A percentile compares a stretch with the other conserved stretches of the same genome.
phyloP scores from a whole-genome alignment of 495 filamentous ascomycete species.

The Neurospora terricola region DNA sequence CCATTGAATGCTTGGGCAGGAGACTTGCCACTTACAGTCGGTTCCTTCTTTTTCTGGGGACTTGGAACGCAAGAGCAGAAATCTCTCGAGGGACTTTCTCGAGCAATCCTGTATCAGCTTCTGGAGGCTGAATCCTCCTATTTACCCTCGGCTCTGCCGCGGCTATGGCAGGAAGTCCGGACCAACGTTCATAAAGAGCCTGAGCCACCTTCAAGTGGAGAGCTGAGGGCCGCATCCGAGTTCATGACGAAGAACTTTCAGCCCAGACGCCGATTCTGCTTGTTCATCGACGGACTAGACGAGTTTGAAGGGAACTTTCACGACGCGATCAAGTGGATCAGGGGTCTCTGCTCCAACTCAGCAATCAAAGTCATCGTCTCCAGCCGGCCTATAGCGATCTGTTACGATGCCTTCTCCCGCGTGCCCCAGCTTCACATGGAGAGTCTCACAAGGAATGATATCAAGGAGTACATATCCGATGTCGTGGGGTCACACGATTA shows the following conservation, averaged over 20 bases:
- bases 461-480: background rate
- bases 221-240: background rate
- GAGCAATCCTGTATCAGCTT: background rate
- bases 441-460: background rate
- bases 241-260: background rate
- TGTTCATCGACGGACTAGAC: conserved; percentile 27
- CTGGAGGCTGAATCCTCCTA: background rate
- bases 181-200: background rate
- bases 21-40: conserved; percentile 8
- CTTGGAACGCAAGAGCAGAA: background rate
- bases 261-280: conserved; percentile 4
- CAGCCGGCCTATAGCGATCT: background rate
- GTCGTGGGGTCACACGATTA: background rate
- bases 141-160: background rate
- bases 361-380: background rate
- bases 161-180: background rate
- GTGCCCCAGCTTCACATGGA: background rate
- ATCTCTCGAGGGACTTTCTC: background rate
- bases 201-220: background rate
- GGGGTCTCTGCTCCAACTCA: background rate
- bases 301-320: conserved; percentile 12
- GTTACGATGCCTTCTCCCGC: background rate
- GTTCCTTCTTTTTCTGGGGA: background rate
- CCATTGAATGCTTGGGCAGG: background rate
- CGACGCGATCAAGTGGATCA: background rate